These are phyloP conservation scores for Stagonosporopsis tanaceti DNA, from an alignment of 2,329 filamentous ascomycete genomes.

Conservation along the genomic window DNA sequence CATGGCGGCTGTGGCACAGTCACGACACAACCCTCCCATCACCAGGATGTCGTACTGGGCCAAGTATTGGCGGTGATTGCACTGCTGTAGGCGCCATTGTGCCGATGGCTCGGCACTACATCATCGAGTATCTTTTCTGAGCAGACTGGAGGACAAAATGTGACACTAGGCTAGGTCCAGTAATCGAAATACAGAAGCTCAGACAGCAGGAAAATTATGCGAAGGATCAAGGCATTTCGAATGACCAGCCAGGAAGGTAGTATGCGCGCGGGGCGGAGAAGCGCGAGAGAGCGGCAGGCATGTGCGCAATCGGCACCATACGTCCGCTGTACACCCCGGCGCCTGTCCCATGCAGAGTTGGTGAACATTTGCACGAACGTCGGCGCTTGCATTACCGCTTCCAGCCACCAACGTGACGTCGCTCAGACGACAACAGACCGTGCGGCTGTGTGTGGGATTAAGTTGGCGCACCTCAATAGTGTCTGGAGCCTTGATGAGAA, in stretches of 20 bases:
- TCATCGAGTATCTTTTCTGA: neutral
- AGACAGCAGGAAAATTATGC: neutral
- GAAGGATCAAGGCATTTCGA: neutral
- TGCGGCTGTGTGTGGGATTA: too few species aligned
- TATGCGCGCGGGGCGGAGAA: slow-evolving; percentile 9
- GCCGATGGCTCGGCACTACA: neutral
- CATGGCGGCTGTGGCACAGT: slow-evolving; percentile 14
- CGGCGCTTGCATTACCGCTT: slow-evolving; percentile 6
- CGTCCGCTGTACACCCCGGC: slow-evolving; percentile 5
- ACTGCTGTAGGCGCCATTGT: slow-evolving; percentile 4
- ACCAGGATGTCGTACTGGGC: neutral
- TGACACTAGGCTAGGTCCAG: neutral
- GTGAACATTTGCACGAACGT: neutral
- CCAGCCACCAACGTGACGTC: neutral
- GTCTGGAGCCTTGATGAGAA: too few species aligned
- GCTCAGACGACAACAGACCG: too few species aligned
- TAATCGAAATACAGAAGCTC: neutral
- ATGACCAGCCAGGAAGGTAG: neutral
- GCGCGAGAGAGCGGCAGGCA: slow-evolving; percentile 5
- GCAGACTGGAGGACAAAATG: neutral
- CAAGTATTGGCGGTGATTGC: slow-evolving; percentile 10
- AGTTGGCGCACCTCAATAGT: too few species aligned
- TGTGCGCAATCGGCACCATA: slow-evolving; percentile 6
- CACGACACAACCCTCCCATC: neutral
- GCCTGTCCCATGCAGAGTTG: neutral